Evolutionary conservation across 2,329 filamentous ascomycete genomes (phyloP).

Genomic region (Hypoxylon sp.): DNA sequence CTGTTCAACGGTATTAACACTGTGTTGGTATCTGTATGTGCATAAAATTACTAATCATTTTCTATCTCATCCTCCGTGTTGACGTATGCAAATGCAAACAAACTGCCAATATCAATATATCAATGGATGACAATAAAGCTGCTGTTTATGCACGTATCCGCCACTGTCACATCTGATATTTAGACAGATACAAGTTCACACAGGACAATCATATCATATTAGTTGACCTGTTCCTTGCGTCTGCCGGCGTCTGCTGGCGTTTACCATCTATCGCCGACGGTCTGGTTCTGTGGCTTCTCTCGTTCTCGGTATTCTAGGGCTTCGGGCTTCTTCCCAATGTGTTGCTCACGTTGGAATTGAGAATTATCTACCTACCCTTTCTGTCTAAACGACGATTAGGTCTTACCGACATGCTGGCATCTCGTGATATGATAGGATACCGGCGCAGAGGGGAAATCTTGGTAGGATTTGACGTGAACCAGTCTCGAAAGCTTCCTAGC

Average conservation of each 20-base stretch:
- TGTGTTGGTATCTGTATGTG: slow-evolving; percentile 1
- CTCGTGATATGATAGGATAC: slow-evolving; percentile 24
- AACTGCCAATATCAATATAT: neutral
- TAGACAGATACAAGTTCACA: neutral
- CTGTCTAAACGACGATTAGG: slow-evolving; percentile 14
- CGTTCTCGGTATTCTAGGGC: too few relatives aligned
- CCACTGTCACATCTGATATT: neutral
- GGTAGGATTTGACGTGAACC: slow-evolving; percentile 9
- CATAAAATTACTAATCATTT: slow-evolving; percentile 6
- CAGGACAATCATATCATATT: neutral
- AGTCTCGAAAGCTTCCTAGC: slow-evolving; percentile 11
- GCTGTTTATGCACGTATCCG: slow-evolving; percentile 18
- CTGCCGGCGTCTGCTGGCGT: too few relatives aligned
- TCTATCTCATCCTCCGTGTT: slow-evolving; percentile 7
- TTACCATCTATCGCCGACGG: slow-evolving; percentile 6
- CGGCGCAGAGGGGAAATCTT: slow-evolving; percentile 17
- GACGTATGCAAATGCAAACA: neutral
- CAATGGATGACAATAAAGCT: slow-evolving; percentile 1
- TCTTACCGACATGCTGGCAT: slow-evolving; percentile 9
- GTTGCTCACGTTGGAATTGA: slow-evolving; percentile 8
- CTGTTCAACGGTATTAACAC: neutral
- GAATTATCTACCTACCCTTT: neutral
- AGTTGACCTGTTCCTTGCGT: slow-evolving; percentile 1
- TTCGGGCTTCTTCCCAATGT: neutral
- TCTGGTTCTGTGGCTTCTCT: slow-evolving; percentile 1